Conservation (phyloP, 73 alveolate genomes). For the Halteria grandinella region DNA sequence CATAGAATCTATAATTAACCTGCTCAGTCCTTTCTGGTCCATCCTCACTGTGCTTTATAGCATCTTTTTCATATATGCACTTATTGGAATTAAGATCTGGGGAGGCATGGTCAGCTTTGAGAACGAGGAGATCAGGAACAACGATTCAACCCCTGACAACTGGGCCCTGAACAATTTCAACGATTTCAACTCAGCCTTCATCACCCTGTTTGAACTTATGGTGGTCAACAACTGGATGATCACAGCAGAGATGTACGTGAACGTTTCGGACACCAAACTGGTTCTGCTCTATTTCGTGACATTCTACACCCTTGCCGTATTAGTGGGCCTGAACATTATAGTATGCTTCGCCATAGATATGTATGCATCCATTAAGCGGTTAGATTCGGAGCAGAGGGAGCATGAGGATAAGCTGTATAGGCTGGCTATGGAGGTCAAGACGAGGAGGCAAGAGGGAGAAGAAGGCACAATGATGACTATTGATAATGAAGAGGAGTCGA, state of each 20-base stretch:
- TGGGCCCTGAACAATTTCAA: constrained; percentile 68
- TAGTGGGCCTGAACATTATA: constrained; percentile 48
- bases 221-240: constrained; percentile 76
- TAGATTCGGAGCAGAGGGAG: constrained; percentile 7
- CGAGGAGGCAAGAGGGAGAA: no score
- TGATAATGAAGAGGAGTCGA: no score
- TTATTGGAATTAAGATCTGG: constrained; percentile 62
- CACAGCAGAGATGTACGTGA: constrained; percentile 55
- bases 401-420: constrained; percentile 33
- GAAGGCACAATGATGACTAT: no score
- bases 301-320: constrained; percentile 50
- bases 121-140: constrained; percentile 21
- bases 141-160: constrained; percentile 57
- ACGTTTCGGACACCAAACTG: constrained; percentile 9
- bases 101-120: constrained; percentile 63
- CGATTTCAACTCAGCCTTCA: constrained; percentile 63
- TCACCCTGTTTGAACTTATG: constrained; percentile 72
- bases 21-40: constrained; percentile 58
- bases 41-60: constrained; percentile 61
- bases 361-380: constrained; percentile 49
- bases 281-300: constrained; percentile 35
- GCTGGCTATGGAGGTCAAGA: constrained; percentile 13
- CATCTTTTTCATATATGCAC: constrained; percentile 66
- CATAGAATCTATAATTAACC: constrained; percentile 42
- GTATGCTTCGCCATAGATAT: constrained; percentile 67